A percentile compares a stretch with the other conserved stretches of the same genome.
Evolutionary conservation across 2,329 filamentous ascomycete genomes (phyloP).

Genomic region (Monilinia vaccinii-corymbosi): DNA sequence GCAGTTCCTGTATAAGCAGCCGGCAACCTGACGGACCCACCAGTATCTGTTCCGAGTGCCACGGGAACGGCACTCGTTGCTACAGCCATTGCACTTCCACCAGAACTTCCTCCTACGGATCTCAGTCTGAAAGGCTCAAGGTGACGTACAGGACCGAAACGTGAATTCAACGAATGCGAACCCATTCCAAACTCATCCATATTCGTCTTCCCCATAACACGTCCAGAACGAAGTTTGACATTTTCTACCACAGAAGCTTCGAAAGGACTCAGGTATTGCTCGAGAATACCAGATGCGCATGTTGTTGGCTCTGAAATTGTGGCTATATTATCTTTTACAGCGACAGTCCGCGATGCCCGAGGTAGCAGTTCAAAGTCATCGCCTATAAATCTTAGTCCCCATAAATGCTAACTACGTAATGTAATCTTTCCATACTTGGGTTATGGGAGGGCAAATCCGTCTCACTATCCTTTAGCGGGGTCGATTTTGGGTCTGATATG

Average conservation of each 20-base stretch:
- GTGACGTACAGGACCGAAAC: conserved; percentile 50
- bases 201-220: conserved; percentile 71
- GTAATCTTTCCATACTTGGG: background rate
- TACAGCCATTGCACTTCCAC: conserved; percentile 84
- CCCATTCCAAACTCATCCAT: conserved; percentile 97
- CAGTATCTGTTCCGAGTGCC: conserved; percentile 84
- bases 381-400: background rate
- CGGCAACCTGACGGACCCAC: conserved; percentile 60
- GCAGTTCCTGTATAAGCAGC: conserved; percentile 61
- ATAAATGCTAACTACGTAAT: background rate
- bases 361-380: background rate
- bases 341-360: conserved; percentile 8
- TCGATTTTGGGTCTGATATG: conserved; percentile 4
- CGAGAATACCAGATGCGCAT: conserved; percentile 69
- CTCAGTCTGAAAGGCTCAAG: background rate
- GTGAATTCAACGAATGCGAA: conserved; percentile 64
- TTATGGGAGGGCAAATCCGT: background rate
- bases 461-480: background rate
- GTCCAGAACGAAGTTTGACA: conserved; percentile 53
- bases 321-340: conserved; percentile 72
- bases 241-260: conserved; percentile 71
- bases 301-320: conserved; percentile 61
- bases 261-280: conserved; percentile 64
- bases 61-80: conserved; percentile 46
- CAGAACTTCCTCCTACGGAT: conserved; percentile 83